Conservation (phyloP, 306 rosid species). For the barrel medic (Medicago truncatula) region DNA sequence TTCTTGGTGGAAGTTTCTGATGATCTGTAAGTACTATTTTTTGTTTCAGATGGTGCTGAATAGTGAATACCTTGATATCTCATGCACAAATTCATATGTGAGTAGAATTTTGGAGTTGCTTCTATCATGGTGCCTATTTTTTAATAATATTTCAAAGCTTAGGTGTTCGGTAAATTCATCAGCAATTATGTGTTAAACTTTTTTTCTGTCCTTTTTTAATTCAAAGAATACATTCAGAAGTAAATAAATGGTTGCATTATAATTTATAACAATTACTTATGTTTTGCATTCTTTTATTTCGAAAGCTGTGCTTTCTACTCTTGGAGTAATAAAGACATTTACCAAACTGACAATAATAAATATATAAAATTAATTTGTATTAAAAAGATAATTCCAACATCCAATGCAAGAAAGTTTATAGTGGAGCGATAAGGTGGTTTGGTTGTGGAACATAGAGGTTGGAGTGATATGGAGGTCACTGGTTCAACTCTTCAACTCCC, state of each 20-base stretch:
- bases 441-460: background rate
- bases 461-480: background rate
- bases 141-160: background rate
- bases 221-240: no score
- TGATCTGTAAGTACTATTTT: slow-evolving; percentile 75
- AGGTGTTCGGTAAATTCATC: no score
- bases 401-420: background rate
- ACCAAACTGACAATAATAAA: slow-evolving; percentile 30
- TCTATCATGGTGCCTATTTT: background rate
- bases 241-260: background rate
- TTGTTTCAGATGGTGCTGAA: slow-evolving; percentile 33
- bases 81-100: background rate
- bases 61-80: slow-evolving; percentile 27
- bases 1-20: slow-evolving; percentile 91
- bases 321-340: background rate
- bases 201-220: no score
- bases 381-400: slow-evolving; percentile 1
- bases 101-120: slow-evolving; percentile 24
- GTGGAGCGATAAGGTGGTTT: background rate
- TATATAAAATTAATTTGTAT: slow-evolving; percentile 6
- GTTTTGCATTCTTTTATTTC: background rate
- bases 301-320: background rate
- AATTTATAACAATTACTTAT: background rate
- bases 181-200: no score
- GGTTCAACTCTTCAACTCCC: background rate